phyloP scores from a whole-genome alignment of 176 grass and related monocot species.

The Zizania latifolia region DNA sequence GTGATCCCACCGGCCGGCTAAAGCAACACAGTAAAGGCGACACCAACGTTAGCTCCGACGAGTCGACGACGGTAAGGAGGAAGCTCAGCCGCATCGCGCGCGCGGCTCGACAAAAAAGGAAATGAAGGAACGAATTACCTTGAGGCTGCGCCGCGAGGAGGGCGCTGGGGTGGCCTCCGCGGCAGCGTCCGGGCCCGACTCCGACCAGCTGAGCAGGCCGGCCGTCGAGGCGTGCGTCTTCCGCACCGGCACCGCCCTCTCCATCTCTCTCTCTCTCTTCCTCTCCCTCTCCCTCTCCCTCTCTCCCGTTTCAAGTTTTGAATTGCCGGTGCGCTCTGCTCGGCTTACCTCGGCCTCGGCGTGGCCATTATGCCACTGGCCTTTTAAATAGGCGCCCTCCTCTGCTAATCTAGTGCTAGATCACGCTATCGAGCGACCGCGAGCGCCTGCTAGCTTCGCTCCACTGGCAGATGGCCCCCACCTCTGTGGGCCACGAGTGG shows the following conservation, averaged over 20 bases:
- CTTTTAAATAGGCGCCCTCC: background rate
- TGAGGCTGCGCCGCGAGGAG: constrained; percentile 12
- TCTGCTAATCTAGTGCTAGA: background rate
- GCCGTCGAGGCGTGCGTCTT: constrained; percentile 41
- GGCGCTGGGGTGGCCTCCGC: background rate
- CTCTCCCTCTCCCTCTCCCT: background rate
- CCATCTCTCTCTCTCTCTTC: background rate
- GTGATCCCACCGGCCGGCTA: constrained; percentile 41
- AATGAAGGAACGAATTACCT: background rate
- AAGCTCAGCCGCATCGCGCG: background rate
- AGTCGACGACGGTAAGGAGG: background rate
- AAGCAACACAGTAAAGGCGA: background rate
- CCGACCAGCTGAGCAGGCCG: constrained; percentile 45
- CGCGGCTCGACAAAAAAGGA: background rate
- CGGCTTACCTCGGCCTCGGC: background rate
- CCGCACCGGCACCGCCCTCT: constrained; percentile 26
- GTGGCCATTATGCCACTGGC: background rate
- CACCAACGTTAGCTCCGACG: background rate
- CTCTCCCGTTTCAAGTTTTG: background rate
- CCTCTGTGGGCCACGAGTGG: background rate
- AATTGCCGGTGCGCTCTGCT: background rate
- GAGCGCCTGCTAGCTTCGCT: background rate
- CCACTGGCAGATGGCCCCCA: background rate
- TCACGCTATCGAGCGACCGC: too few species aligned
- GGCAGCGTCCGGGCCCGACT: background rate